Evolutionary conservation across 176 grass and related monocot genomes (phyloP).

Genomic region (Cenchrus americanus): DNA sequence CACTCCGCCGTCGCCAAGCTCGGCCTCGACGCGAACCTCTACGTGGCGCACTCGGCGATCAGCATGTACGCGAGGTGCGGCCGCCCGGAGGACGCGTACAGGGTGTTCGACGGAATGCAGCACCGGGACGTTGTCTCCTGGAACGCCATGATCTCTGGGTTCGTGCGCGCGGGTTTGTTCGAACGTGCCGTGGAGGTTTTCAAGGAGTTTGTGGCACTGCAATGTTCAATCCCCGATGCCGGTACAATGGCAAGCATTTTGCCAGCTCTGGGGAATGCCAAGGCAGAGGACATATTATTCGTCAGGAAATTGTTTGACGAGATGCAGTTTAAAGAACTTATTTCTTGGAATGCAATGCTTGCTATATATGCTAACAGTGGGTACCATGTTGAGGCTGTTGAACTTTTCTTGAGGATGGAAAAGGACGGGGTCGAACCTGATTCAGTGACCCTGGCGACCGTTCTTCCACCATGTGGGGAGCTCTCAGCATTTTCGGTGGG

Average conservation of each 20-base stretch:
- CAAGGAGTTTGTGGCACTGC: conserved; percentile 50
- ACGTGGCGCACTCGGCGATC: conserved; percentile 65
- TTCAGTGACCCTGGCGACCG: conserved; percentile 54
- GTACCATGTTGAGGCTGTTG: conserved; percentile 58
- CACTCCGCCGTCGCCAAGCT: conserved; percentile 47
- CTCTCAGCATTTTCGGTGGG: conserved; percentile 66
- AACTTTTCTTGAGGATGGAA: conserved; percentile 71
- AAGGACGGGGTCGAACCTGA: conserved; percentile 63
- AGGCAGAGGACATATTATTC: conserved; percentile 36
- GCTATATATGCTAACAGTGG: conserved; percentile 69
- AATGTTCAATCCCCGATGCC: conserved; percentile 50
- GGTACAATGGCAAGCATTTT: conserved; percentile 78
- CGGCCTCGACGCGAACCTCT: conserved; percentile 57
- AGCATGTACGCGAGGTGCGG: conserved; percentile 66
- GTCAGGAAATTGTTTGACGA: conserved; percentile 55
- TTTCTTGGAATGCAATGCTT: conserved; percentile 89
- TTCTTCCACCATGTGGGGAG: conserved; percentile 77
- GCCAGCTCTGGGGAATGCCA: conserved; percentile 52
- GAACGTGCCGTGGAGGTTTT: conserved; percentile 44
- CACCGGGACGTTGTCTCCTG: conserved; percentile 68
- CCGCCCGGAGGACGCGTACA: conserved; percentile 45
- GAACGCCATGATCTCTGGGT: conserved; percentile 80
- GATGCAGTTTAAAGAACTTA: conserved; percentile 54
- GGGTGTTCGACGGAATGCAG: conserved; percentile 67
- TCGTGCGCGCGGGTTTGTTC: conserved; percentile 37